Evolutionary conservation across 2,329 filamentous ascomycete species (phyloP).

Genomic region (Lachnellula arida): DNA sequence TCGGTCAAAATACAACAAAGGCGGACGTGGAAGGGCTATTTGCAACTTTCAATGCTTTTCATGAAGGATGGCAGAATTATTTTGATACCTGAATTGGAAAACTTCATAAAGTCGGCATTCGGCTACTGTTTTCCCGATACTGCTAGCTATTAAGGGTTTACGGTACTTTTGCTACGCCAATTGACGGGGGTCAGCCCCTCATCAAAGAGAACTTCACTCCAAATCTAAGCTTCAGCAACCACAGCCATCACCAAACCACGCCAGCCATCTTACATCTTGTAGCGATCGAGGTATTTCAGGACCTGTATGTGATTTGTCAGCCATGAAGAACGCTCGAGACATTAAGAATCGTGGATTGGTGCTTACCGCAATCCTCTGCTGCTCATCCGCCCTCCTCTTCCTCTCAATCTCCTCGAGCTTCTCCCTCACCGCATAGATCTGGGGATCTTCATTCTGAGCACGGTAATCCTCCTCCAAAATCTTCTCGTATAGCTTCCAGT

Average conservation of each 20-base stretch:
- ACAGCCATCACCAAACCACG: background rate
- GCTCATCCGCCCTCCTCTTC: slow-evolving; percentile 9
- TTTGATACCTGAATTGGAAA: background rate
- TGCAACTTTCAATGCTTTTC: background rate
- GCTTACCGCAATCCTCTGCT: background rate
- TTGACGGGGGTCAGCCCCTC: no score
- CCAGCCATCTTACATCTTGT: background rate
- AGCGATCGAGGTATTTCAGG: background rate
- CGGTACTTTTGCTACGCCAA: background rate
- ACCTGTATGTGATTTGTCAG: background rate
- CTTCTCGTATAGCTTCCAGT: slow-evolving; percentile 49
- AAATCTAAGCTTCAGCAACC: background rate
- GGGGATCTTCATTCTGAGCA: slow-evolving; percentile 37
- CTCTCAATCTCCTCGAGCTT: slow-evolving; percentile 13
- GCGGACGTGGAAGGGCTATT: background rate
- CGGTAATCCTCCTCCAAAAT: slow-evolving; percentile 35
- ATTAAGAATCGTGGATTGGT: no score
- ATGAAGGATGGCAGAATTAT: background rate
- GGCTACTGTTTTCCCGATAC: background rate
- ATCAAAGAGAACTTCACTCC: background rate
- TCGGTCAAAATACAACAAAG: background rate
- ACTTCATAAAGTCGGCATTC: background rate
- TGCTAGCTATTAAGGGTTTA: background rate
- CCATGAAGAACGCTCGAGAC: no score
- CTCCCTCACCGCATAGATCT: slow-evolving; percentile 21